Base-by-base conservation (phyloP, 129 eudicot species). In the Artemisia argyi region DNA sequence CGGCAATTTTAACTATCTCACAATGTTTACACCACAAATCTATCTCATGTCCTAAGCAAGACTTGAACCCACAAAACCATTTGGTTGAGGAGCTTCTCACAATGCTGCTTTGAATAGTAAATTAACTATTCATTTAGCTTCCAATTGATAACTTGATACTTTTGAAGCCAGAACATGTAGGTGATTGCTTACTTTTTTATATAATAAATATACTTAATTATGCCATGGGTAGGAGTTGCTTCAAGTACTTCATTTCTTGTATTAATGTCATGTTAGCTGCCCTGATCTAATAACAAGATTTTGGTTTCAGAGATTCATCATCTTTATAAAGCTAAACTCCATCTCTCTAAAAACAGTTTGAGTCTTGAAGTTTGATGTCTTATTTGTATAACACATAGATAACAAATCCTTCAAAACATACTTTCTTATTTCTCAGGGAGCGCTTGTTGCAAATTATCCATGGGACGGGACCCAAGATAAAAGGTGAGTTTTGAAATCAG, bases 381-480 rank as follows among this genome's bases (percentile, higher is more conserved):
- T 22, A 56, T 72, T 35, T 65, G 50, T 62, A 18, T 51, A 28
- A 39, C 62, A 59, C 22, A 26, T 55, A 32, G 30, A 30, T 5
- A 19, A 55, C 35, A 58, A 68, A 49, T 75, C 35, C 35, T 57
- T 57, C 26, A 71, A 58, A 35, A 52, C 65, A n/a, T 60, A 67
- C 49, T 35, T 48, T 62, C 62, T 61, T 61, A 16, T 77, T 79
- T 74, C 28, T 17, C 80, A 94, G 98, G 98, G 98, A 81, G 97
- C 98, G 57, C 95, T 94, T 76, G 98, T 94, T 56, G 98, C 98
- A 68, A 94, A 94, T 81, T 94, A 87, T 86, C 98, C 98, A 71
- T 94, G 98, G 98, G 96, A 94, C 52, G 98, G 98, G 65, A 87
- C 96, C 19, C 80, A 77, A 65, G 90, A 94, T 77, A 82, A 74